Evolutionary conservation across 805 yeast genomes (phyloP).

Genomic region (Kregervanrija pseudodelftensis): DNA sequence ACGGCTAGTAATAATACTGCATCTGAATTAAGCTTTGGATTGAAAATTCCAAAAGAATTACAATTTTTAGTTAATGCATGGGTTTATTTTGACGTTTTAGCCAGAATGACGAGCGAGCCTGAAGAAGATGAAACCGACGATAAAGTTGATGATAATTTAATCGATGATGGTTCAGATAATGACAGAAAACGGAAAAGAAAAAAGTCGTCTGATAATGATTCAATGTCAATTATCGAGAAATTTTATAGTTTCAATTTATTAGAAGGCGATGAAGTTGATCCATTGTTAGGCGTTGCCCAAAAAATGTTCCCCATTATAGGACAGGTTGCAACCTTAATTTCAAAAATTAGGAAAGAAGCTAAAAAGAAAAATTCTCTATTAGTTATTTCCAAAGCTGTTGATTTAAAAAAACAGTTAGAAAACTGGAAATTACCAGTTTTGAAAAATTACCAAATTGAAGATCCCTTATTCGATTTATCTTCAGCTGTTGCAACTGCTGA

Average conservation of each 20-base stretch:
- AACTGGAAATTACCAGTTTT: constrained; percentile 47
- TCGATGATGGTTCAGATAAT: constrained; percentile 1
- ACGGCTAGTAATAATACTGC: too few relatives aligned
- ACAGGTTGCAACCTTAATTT: constrained; percentile 49
- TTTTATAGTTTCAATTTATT: constrained; percentile 31
- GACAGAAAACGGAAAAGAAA: constrained; percentile 6
- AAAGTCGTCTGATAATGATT: constrained; percentile 10
- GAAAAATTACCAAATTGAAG: constrained; percentile 31
- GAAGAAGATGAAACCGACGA: constrained; percentile 30
- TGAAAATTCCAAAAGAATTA: constrained; percentile 33
- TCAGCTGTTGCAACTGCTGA: constrained; percentile 65
- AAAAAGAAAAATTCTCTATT: constrained; percentile 35
- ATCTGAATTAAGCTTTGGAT: constrained; percentile 1
- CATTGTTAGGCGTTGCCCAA: constrained; percentile 62
- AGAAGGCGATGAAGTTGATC: constrained; percentile 43
- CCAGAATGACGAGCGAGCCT: constrained; percentile 51
- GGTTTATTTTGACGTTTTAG: constrained; percentile 61
- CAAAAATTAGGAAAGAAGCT: constrained; percentile 33
- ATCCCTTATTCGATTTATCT: constrained; percentile 47
- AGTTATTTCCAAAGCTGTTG: constrained; percentile 48
- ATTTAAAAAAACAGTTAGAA: constrained; percentile 43
- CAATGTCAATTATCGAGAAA: constrained; percentile 30
- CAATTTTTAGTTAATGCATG: constrained; percentile 56
- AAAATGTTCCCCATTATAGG: constrained; percentile 59
- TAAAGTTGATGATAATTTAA: not conserved